Evolutionary conservation across 495 filamentous ascomycete species (phyloP).

Genomic region (Neurospora tetraspora): DNA sequence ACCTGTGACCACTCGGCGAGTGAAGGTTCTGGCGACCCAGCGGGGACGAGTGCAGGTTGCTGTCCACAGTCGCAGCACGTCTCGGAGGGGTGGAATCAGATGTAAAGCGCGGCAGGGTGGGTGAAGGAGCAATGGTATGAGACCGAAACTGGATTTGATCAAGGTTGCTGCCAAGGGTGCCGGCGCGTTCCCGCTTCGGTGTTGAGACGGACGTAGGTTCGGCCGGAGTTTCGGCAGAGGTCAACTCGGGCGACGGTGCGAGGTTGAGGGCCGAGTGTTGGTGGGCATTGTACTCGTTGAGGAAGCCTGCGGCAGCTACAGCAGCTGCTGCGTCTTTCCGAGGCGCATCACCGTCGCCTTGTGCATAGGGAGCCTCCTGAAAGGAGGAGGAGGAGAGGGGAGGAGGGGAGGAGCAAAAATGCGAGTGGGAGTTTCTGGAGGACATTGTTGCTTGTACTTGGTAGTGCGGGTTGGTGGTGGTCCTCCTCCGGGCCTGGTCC

Average conservation of each 20-base stretch:
- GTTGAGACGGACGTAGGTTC: conserved; percentile 3
- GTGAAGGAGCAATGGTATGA: conserved; percentile 26
- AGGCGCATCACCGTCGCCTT: not conserved
- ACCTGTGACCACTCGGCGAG: conserved; percentile 12
- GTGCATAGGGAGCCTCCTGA: not conserved
- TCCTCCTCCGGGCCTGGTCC: not conserved
- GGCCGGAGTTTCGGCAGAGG: conserved; percentile 4
- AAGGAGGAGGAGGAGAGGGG: not conserved
- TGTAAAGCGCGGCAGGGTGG: conserved; percentile 10
- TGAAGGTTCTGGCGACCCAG: conserved; percentile 11
- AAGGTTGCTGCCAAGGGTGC: not conserved
- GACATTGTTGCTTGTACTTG: not conserved
- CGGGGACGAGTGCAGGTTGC: conserved; percentile 1
- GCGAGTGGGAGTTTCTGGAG: not conserved
- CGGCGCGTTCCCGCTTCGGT: not conserved
- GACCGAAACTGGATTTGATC: conserved; percentile 21
- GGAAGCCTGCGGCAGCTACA: conserved; percentile 2
- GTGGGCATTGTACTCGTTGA: conserved; percentile 3
- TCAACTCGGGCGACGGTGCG: conserved; percentile 1
- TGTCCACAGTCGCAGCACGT: conserved; percentile 6
- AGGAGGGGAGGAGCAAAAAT: not conserved
- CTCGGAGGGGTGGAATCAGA: not conserved
- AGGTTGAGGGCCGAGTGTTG: conserved; percentile 7
- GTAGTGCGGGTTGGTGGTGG: not conserved
- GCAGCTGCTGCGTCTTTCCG: conserved; percentile 3